A percentile compares a stretch with the other conserved stretches of the same genome.
Conservation (phyloP, 176 grass and related monocot species). For the Phyllostachys edulis region DNA sequence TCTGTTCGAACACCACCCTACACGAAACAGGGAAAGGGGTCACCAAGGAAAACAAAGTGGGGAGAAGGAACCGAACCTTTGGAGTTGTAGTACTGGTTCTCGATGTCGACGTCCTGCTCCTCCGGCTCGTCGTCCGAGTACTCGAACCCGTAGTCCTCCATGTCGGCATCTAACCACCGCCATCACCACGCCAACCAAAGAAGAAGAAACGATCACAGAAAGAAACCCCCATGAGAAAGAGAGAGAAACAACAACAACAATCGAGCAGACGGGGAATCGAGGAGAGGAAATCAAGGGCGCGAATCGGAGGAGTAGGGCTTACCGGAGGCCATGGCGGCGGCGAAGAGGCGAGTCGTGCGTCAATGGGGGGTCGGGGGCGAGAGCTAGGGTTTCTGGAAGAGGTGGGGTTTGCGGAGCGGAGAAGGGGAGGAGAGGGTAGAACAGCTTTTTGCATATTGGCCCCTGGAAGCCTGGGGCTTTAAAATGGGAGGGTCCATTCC, state of each 20-base stretch:
- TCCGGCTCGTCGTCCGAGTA: conserved; percentile 96
- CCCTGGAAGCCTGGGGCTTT: neutral
- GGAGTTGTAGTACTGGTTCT: conserved; percentile 99
- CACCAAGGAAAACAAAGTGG: neutral
- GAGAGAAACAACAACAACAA: neutral
- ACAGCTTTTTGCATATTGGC: neutral
- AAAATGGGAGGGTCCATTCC: neutral
- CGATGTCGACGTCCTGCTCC: conserved; percentile 98
- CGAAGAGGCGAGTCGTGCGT: neutral
- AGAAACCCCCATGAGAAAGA: neutral
- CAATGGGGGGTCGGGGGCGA: neutral
- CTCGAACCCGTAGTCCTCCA: conserved; percentile 99
- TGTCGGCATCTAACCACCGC: conserved; percentile 74
- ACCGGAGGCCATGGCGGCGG: conserved; percentile 66
- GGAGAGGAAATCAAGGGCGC: neutral
- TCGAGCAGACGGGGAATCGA: conserved; percentile 21
- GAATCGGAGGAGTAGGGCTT: neutral
- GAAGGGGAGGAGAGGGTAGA: neutral
- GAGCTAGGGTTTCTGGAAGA: conserved; percentile 43
- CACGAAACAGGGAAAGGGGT: neutral
- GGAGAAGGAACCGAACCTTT: conserved; percentile 58
- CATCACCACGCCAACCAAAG: neutral
- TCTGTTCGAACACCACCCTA: neutral
- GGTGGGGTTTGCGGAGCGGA: conserved; percentile 21
- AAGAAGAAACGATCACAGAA: conserved; percentile 23